Evolutionary conservation across 2,329 filamentous ascomycete genomes (phyloP).

Genomic region (Tolypocladium capitatum): DNA sequence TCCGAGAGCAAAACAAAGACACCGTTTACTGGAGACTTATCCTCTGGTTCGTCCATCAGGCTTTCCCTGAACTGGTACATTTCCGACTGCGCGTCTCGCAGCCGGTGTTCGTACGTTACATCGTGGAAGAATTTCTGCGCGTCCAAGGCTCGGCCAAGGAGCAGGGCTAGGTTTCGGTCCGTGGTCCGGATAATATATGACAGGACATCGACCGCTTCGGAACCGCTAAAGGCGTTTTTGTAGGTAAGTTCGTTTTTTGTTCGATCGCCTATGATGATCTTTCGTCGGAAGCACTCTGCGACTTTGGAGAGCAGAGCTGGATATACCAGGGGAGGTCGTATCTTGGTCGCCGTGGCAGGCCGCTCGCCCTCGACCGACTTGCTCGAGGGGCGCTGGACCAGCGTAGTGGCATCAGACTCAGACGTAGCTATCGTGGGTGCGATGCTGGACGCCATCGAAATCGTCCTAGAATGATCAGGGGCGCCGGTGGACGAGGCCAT

Average conservation of each 20-base stretch:
- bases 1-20: slow-evolving; percentile 94
- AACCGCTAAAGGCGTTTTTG: slow-evolving; percentile 91
- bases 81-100: slow-evolving; percentile 87
- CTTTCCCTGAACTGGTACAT: slow-evolving; percentile 96
- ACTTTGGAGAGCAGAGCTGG: slow-evolving; percentile 89
- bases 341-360: slow-evolving; percentile 44
- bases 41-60: slow-evolving; percentile 69
- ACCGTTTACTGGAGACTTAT: slow-evolving; percentile 67
- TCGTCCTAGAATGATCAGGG: slow-evolving; percentile 47
- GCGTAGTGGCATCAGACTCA: slow-evolving; percentile 35
- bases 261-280: slow-evolving; percentile 73
- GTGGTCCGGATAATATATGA: slow-evolving; percentile 96
- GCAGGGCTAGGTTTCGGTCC: slow-evolving; percentile 82
- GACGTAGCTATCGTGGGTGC: slow-evolving; percentile 55
- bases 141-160: slow-evolving; percentile 83
- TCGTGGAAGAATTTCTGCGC: slow-evolving; percentile 99
- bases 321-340: slow-evolving; percentile 74
- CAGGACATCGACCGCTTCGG: slow-evolving; percentile 89
- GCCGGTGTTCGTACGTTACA: slow-evolving; percentile 90
- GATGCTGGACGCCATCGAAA: slow-evolving; percentile 87
- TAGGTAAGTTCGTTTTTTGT: slow-evolving; percentile 96
- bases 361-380: slow-evolving; percentile 41
- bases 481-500: slow-evolving; percentile 42
- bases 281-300: slow-evolving; percentile 80
- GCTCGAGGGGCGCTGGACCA: slow-evolving; percentile 44